Evolutionary conservation across 495 filamentous ascomycete genomes (phyloP).

Genomic region (Penicillium coprophilum): DNA sequence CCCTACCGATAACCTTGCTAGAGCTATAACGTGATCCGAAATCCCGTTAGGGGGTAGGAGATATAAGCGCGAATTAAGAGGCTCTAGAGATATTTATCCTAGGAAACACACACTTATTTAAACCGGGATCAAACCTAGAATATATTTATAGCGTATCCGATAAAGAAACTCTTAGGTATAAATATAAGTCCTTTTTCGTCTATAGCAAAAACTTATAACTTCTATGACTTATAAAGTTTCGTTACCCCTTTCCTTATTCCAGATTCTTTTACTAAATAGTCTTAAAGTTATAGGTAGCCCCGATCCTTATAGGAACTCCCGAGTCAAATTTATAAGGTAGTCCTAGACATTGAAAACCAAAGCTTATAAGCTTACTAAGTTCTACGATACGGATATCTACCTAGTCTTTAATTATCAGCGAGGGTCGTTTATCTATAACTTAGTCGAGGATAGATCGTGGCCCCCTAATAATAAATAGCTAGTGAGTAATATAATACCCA

Average conservation of each 20-base stretch:
- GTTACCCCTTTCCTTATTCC: background rate
- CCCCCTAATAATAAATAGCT: background rate
- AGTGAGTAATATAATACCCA: background rate
- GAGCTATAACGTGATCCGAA: no score
- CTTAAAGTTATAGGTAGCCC: background rate
- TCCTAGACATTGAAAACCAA: background rate
- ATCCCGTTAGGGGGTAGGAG: no score
- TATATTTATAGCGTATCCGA: no score
- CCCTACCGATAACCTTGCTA: no score
- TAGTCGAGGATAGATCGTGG: background rate
- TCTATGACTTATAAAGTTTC: background rate
- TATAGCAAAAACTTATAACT: background rate
- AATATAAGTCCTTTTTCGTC: background rate
- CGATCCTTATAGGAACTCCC: background rate
- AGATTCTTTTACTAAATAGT: background rate
- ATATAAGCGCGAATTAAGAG: no score
- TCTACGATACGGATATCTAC: background rate
- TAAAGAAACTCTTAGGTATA: background rate
- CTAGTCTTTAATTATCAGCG: background rate
- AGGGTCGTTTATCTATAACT: background rate
- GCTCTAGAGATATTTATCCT: no score
- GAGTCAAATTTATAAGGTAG: background rate
- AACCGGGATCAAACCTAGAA: no score
- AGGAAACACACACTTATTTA: no score
- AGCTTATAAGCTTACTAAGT: background rate